phyloP scores from a whole-genome alignment of 257 asterid species.

The Gentiana straminea region DNA sequence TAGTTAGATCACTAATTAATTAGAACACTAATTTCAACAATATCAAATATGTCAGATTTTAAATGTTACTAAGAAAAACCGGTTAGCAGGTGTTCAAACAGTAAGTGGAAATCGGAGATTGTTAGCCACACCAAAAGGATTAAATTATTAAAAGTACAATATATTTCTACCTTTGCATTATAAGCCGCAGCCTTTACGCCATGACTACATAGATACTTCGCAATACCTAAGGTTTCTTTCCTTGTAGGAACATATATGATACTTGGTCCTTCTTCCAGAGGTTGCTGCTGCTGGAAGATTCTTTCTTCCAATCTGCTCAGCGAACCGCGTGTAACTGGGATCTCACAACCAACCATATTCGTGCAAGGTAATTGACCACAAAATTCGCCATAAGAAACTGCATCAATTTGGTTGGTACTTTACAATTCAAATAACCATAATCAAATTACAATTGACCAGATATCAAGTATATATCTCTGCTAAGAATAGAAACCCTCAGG shows the following conservation, averaged over 20 bases:
- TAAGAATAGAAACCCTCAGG: too few relatives aligned
- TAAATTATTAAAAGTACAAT: too few relatives aligned
- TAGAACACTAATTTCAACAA: too few relatives aligned
- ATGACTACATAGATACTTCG: slow-evolving; percentile 44
- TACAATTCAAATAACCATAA: neutral
- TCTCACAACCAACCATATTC: slow-evolving; percentile 9
- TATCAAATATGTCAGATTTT: too few relatives aligned
- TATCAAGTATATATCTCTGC: too few relatives aligned
- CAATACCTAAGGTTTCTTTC: slow-evolving; percentile 53
- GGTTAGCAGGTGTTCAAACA: too few relatives aligned
- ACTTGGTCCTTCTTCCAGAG: slow-evolving; percentile 47
- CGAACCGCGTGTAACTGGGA: slow-evolving; percentile 15
- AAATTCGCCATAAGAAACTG: slow-evolving; percentile 74
- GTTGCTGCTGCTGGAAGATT: slow-evolving; percentile 16
- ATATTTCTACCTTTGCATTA: too few relatives aligned
- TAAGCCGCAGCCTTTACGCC: slow-evolving; percentile 69
- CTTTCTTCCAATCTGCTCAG: slow-evolving; percentile 27
- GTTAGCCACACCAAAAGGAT: too few relatives aligned
- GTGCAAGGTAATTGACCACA: slow-evolving; percentile 25
- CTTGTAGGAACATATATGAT: slow-evolving; percentile 67
- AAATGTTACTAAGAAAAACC: too few relatives aligned
- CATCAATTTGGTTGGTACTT: slow-evolving; percentile 9
- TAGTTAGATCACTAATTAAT: too few relatives aligned
- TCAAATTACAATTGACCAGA: neutral
- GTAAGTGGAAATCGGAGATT: too few relatives aligned